Evolutionary conservation across 495 filamentous ascomycete genomes (phyloP).

Genomic region (Penicillium subrubescens): DNA sequence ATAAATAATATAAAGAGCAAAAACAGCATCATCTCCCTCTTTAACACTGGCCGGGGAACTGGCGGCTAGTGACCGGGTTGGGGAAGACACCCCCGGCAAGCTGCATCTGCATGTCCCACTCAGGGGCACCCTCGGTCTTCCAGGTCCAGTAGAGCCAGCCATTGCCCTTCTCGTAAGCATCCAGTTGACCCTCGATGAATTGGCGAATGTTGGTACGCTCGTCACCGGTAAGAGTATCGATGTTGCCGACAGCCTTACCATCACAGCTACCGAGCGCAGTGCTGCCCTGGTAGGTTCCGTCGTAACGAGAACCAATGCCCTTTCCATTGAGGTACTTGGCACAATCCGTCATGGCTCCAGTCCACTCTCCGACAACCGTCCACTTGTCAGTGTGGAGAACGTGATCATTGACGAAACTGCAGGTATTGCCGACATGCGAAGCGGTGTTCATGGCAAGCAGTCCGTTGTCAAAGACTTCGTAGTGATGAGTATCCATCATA

Average conservation of each 20-base stretch:
- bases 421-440: conserved; percentile 54
- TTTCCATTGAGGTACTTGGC: conserved; percentile 72
- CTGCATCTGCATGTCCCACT: conserved; percentile 81
- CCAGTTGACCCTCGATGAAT: conserved; percentile 73
- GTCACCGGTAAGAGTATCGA: conserved; percentile 48
- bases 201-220: conserved; percentile 60
- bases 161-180: conserved; percentile 66
- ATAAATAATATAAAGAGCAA: neutral
- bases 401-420: conserved; percentile 46
- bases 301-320: conserved; percentile 69
- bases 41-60: conserved; percentile 51
- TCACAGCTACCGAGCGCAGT: conserved; percentile 58
- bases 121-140: conserved; percentile 84
- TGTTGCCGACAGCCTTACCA: conserved; percentile 58
- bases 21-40: neutral
- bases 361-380: conserved; percentile 73
- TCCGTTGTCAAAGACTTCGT: conserved; percentile 65
- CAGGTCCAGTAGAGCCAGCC: conserved; percentile 87
- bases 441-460: conserved; percentile 53
- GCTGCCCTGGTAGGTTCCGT: conserved; percentile 58
- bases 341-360: conserved; percentile 72
- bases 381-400: conserved; percentile 65
- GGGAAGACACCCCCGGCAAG: conserved; percentile 63
- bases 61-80: conserved; percentile 53
- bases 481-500: conserved; percentile 70